Base-by-base conservation (phyloP, 306 rosid species). In the Vigna trinervia region DNA sequence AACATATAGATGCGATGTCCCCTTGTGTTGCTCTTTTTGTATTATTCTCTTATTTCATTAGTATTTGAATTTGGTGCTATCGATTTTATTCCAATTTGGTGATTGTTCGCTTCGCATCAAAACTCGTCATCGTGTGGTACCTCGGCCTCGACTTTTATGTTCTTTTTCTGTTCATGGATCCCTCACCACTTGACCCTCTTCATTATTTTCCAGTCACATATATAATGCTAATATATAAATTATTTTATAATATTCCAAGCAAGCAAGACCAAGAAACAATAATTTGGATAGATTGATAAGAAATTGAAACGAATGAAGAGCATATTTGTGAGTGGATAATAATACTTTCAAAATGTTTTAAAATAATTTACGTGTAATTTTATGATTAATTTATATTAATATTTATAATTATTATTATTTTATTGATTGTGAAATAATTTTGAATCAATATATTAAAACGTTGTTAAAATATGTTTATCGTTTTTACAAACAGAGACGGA, bases 21-120 rank as follows among this genome's bases (percentile, higher is more conserved):
- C 67, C 17, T 14, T 23, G 2, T 9, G 34, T 12, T 38, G 0
- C 15, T 62, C 3, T 3, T 60, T 71, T 17, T 19, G 74, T 69
- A 19, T 36, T 53, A 53, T 71, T 52, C 51, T 10, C 63, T 47
- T 17, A 4, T 17, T 71, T 12, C 17, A 15, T 28, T 1, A 8
- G 46, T 17, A 3, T 11, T 62, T 34, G 14, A 2, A 45, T 62
- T 4, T 12, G 34, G 60, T 57, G 45, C 5, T 26, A 17, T 30
- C 51, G 4, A 53, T 62, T 62, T 63, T 15, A 80, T 73, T 73
- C 69, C 62, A 73, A 73, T 46, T 45, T 71, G 36, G 20, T 56
- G 26, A 28, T 39, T 23, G n/a, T 53, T 19, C 23, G 30, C 5
- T 47, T 47, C 8, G 0, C 3, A 17, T 63, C 28, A 30, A 28